Base-by-base conservation (phyloP, 192 early-diverging fungal species). In the Coemansia sp. region DNA sequence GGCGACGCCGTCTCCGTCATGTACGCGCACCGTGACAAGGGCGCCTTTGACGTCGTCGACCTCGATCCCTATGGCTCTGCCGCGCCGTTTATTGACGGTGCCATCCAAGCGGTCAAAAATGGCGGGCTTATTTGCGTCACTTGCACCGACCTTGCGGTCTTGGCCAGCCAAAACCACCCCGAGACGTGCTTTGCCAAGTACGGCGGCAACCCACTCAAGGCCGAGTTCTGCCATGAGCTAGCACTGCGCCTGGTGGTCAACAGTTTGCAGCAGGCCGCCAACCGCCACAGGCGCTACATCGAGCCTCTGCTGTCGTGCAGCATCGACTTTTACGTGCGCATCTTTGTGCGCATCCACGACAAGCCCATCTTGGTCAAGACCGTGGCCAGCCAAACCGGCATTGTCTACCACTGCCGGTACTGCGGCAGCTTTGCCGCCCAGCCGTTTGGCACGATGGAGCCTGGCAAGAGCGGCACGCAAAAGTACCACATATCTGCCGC, bases 31-130 rank as follows among this genome's bases (percentile, higher is more conserved):
- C 84, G 89, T 25, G 73, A 70, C 43, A 85, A 83, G 27, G 75
- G 86, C 47, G 74, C 83, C 35, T 97, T 89, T 62, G 89, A 94
- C 77, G 94, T 98, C 0, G 89, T 97, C 25, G 96, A 97, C 78
- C 76, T 97, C 63, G 98, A 99, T 77, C 98, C 98, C 14, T 99
- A 98, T 71, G 98, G 98, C 31, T 91, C 94, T 1, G 96, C 96
- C 0, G 86, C 96, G 0, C 96, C 96, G 6, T 99, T 99, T 73
- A 70, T 98, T 17, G 98, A 99, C 71, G 95, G 88, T 10, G 96
- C 96, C 4, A 90, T 99, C 5, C 93, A 98, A 59, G 87, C 94
- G 2, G 94, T 97, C 11, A 90, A 96, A 43, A 95, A 94, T 63
- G 95, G 91, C 80, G 92, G 93, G 2, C 78, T 99, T 17, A 85